Evolutionary conservation across 1,284 basidiomycete species (phyloP).

Genomic region (Microbotryomycetes sp.): DNA sequence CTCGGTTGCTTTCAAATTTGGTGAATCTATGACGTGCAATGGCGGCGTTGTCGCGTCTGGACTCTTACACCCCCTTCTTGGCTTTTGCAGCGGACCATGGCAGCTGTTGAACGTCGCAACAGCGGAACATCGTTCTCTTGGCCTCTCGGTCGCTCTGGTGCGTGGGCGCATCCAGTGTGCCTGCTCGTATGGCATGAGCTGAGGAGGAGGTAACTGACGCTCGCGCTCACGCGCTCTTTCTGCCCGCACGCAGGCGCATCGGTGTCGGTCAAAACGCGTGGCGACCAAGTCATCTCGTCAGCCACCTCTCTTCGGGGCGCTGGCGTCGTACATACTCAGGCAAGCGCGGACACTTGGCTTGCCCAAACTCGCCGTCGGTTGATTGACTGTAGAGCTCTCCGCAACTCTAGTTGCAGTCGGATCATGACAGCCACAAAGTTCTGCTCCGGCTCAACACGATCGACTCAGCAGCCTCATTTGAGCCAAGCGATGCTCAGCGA

Average conservation of each 20-base stretch:
- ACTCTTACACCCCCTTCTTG: too few relatives aligned
- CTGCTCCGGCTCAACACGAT: slow-evolving; percentile 4
- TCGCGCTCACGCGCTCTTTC: neutral
- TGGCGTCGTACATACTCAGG: neutral
- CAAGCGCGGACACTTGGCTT: neutral
- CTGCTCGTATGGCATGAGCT: neutral
- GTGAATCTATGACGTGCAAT: too few relatives aligned
- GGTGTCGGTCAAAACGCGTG: neutral
- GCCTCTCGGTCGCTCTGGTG: neutral
- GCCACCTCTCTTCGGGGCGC: neutral
- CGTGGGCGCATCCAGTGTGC: too few relatives aligned
- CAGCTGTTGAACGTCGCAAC: neutral
- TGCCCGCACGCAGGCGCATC: neutral
- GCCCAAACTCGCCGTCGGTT: neutral
- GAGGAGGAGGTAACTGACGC: too few relatives aligned
- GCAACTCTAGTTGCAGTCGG: neutral
- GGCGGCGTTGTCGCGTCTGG: too few relatives aligned
- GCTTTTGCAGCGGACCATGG: neutral
- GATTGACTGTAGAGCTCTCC: too few relatives aligned
- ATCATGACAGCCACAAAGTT: neutral
- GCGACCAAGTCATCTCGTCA: neutral
- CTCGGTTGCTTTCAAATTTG: too few relatives aligned
- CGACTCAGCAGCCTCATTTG: neutral
- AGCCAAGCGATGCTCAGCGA: slow-evolving; percentile 5
- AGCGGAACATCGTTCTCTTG: neutral